Conservation (phyloP, 2,329 filamentous ascomycete genomes). For the Teratosphaeria gauchensis region DNA sequence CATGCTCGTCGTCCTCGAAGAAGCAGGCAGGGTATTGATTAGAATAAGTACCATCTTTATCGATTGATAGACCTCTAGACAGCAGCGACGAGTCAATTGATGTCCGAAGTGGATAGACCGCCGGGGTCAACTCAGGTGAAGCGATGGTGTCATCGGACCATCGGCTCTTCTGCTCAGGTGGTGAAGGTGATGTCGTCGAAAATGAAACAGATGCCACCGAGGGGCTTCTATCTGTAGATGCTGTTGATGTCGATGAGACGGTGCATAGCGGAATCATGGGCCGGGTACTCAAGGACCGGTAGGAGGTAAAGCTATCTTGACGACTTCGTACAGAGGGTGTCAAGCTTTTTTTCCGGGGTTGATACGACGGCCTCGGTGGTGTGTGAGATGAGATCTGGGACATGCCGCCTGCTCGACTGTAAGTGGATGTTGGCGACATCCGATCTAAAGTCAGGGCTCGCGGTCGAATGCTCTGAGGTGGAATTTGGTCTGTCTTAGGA, state of each 20-base stretch:
- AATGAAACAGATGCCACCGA: neutral
- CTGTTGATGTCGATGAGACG: constrained; percentile 9
- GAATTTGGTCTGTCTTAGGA: constrained; percentile 3
- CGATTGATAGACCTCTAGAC: neutral
- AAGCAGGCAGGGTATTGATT: constrained; percentile 21
- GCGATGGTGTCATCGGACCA: constrained; percentile 24
- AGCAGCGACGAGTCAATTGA: constrained; percentile 16
- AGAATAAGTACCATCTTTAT: constrained; percentile 7
- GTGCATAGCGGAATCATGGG: constrained; percentile 14
- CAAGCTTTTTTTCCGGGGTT: constrained; percentile 18
- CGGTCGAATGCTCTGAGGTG: neutral
- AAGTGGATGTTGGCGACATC: constrained; percentile 2
- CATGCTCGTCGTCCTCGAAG: constrained; percentile 19
- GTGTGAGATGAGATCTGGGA: constrained; percentile 3
- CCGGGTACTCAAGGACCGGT: constrained; percentile 5
- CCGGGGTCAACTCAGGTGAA: constrained; percentile 11
- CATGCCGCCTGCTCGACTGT: neutral
- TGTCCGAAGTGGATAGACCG: constrained; percentile 10
- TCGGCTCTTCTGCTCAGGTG: constrained; percentile 4
- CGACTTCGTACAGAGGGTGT: constrained; percentile 17
- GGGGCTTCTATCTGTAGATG: neutral
- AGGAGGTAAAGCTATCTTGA: constrained; percentile 18
- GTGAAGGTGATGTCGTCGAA: constrained; percentile 1
- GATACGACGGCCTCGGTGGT: constrained; percentile 13
- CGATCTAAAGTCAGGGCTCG: neutral